Conservation (phyloP, 768 basidiomycete genomes). For the Boletus huronensis region DNA sequence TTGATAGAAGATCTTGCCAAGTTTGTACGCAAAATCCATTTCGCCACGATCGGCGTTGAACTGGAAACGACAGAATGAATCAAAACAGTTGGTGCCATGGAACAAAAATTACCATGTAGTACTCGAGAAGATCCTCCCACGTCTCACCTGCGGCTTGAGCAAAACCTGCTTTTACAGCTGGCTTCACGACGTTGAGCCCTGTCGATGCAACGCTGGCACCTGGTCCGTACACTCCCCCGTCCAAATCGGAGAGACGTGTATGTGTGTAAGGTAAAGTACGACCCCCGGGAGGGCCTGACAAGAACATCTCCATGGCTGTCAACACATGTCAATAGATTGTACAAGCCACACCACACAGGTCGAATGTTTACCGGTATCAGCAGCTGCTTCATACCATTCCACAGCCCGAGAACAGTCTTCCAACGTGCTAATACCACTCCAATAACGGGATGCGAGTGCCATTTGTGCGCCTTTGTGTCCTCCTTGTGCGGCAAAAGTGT, state of each 20-base stretch:
- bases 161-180: conserved; percentile 80
- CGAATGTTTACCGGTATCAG: conserved; percentile 68
- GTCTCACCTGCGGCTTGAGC: conserved; percentile 88
- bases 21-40: conserved; percentile 81
- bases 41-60: conserved; percentile 96
- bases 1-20: conserved; percentile 96
- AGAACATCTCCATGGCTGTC: conserved; percentile 74
- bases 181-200: conserved; percentile 62
- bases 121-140: conserved; percentile 90
- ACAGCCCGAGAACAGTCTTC: conserved; percentile 84
- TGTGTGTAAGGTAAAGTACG: conserved; percentile 78
- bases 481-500: conserved; percentile 90
- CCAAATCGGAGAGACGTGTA: conserved; percentile 82
- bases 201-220: conserved; percentile 94
- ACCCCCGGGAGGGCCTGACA: conserved; percentile 89
- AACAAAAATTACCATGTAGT: conserved; percentile 63
- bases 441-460: conserved; percentile 90
- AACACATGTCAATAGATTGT: neutral
- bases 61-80: conserved; percentile 36
- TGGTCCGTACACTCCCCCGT: conserved; percentile 91
- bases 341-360: conserved; percentile 1
- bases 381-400: conserved; percentile 86
- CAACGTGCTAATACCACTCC: conserved; percentile 90
- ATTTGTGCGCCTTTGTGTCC: conserved; percentile 87
- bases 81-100: neutral